A percentile compares a stretch with the other conserved stretches of the same genome.
These are phyloP conservation scores for Saturnispora quitensis DNA, from an alignment of 805 yeast genomes.

Conservation along the genomic window DNA sequence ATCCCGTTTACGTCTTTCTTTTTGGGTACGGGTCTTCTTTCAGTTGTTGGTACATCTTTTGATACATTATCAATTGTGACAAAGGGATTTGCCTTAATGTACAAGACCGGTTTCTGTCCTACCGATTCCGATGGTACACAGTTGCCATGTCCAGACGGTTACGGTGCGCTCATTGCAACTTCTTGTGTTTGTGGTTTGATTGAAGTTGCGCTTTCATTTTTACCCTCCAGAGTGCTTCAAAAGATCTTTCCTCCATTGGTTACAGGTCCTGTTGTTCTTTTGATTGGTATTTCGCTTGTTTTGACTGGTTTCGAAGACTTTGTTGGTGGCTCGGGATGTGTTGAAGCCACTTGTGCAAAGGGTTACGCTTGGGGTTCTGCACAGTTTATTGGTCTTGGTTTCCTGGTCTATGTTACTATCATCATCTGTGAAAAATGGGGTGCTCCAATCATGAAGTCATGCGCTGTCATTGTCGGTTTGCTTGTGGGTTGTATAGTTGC, in stretches of 20 bases:
- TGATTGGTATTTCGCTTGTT: constrained; percentile 68
- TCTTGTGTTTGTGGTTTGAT: constrained; percentile 69
- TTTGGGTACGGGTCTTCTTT: constrained; percentile 80
- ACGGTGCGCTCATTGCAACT: constrained; percentile 79
- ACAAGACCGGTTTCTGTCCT: constrained; percentile 60
- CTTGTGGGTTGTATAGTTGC: constrained; percentile 87
- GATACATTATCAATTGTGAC: constrained; percentile 77
- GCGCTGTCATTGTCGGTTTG: constrained; percentile 83
- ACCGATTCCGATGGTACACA: constrained; percentile 50
- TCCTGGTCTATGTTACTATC: constrained; percentile 67
- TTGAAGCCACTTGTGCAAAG: constrained; percentile 38
- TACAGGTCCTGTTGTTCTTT: constrained; percentile 85
- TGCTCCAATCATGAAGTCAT: constrained; percentile 88
- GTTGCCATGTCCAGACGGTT: constrained; percentile 82
- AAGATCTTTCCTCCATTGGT: constrained; percentile 80
- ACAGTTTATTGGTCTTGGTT: constrained; percentile 78
- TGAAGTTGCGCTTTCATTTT: constrained; percentile 63
- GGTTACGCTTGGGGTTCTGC: constrained; percentile 74
- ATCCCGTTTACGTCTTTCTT: constrained; percentile 65
- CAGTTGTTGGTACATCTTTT: constrained; percentile 88
- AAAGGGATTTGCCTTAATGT: constrained; percentile 75
- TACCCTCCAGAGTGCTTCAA: constrained; percentile 66
- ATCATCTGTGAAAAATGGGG: constrained; percentile 79
- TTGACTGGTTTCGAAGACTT: constrained; percentile 72
- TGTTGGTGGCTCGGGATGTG: constrained; percentile 76